Conservation (phyloP, 495 filamentous ascomycete genomes). For the Aspergillus kassunensis region DNA sequence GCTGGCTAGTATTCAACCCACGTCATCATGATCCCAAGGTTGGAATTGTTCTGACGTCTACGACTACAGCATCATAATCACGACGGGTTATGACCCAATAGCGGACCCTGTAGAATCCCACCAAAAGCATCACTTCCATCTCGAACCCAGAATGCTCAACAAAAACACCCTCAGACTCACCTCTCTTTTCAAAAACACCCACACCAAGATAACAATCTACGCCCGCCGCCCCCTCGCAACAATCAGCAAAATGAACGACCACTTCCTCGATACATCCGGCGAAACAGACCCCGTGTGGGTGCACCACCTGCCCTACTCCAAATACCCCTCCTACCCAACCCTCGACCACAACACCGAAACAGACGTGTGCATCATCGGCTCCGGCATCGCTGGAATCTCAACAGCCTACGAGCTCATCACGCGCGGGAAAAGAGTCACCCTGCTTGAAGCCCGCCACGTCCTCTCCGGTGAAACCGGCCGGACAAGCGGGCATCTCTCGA, state of each 20-base stretch:
- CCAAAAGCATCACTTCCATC: too few relatives aligned
- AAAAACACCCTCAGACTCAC: too few relatives aligned
- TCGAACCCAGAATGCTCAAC: too few relatives aligned
- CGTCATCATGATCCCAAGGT: too few relatives aligned
- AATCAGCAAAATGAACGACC: neutral
- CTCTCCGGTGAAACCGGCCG: slow-evolving; percentile 51
- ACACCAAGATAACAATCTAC: too few relatives aligned
- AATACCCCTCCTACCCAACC: slow-evolving; percentile 41
- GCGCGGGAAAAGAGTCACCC: slow-evolving; percentile 44
- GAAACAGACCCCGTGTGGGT: slow-evolving; percentile 49
- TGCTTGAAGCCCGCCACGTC: slow-evolving; percentile 52
- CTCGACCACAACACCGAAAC: slow-evolving; percentile 30
- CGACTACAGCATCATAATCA: too few relatives aligned
- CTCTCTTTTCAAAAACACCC: too few relatives aligned
- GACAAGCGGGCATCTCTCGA: slow-evolving; percentile 53
- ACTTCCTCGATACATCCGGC: slow-evolving; percentile 41
- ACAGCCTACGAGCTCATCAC: slow-evolving; percentile 50
- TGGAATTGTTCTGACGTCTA: too few relatives aligned
- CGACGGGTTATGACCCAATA: too few relatives aligned
- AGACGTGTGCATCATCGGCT: slow-evolving; percentile 51
- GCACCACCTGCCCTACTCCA: slow-evolving; percentile 44
- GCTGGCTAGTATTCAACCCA: too few relatives aligned
- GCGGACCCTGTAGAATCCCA: too few relatives aligned
- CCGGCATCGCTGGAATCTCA: slow-evolving; percentile 52
- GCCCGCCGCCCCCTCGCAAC: too few relatives aligned